Base-by-base conservation (phyloP, 257 asterid species). In the Nicotiana benthamiana region DNA sequence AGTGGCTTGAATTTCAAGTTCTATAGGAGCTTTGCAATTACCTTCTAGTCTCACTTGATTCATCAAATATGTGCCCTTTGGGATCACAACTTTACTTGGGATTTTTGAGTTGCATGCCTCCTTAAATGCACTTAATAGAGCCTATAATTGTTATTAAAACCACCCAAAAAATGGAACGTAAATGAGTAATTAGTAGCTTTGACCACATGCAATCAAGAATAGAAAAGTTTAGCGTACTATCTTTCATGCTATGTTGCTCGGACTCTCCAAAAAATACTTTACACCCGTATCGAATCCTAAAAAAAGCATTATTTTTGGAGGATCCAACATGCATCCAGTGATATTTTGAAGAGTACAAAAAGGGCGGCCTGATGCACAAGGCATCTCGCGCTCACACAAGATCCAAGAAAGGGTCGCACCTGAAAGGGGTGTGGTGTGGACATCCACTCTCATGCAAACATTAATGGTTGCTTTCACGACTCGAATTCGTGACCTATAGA, bases 121-220 rank as follows among this genome's bases (percentile, higher is more conserved):
- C 15, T 70, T 77, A 90, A 91, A 91, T n/a, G 90, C 91, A 67
- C 63, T 65, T 68, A 43, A 24, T 74, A 91, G 22, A 24, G 88
- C 96, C 93, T 89, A 67, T 20, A 15, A 15, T 5, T 77, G 1
- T 54, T 59, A 8, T 1, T 0, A 30, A 59, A 3, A 18, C n/a
- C n/a, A 59, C 24, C 26, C 18, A 16, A 5, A 18, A 56, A 6
- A 54, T 6, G 24, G 9, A 40, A 40, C 48, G 0, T 56, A 56
- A 56, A 56, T 56, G 22, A n/a, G 40, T 36, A 40, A 40, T 18
- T 27, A 17, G 17, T 27, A 17, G 17, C 27, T 12, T 24, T 74
- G 79, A 46, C 40, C 15, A 51, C 24, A 15, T 20, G 32, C 2
- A 36, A 18, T 0, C 22, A 60, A n/a, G 7, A 40, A 13, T 20